Evolutionary conservation across 106 monocot genomes (phyloP), one percentile per base, ranked within the genome.

Genomic region (Acorus gramineus): DNA sequence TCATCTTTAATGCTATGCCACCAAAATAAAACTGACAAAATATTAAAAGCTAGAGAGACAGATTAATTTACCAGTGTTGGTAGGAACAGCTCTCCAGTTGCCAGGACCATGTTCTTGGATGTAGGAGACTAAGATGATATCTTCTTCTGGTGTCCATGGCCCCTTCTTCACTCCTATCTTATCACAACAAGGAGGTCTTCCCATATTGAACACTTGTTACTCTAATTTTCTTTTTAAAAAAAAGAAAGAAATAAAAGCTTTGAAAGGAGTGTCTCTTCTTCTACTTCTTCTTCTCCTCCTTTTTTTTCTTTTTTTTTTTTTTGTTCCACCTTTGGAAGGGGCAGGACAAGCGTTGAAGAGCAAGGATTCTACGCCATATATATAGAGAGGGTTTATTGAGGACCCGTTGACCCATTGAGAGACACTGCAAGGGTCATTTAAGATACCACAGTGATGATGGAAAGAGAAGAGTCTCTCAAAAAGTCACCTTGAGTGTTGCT

Each of bases 141-240:
- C 28, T 28, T 28, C 28, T 28, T 28, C 28, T 28, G 28, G 28
- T 28, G 28, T 28, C 28, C 79, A 79, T 13, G 79, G 79, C 1
- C 79, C 79, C 47, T 79, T 79, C 69, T 74, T 79, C 69, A 79
- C 79, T 4, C 79, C 79, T 11, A 50, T 51, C 64, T 70, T 79
- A 49, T 79, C 74, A 50, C 79, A 79, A 12, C 74, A 79, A 5
- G 79, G 79, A 11, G 79, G 64, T 56, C 79, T 69, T n/a, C 73
- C 74, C 79, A 79, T 79, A 65, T 49, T 55, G n/a, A 66, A 43
- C 42, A 6, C 42, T 59, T 11, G 5, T 59, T 9, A 42, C 13
- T 28, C 13, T 28, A 28, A 28, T 28, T 28, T 28, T 28, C 28
- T 28, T 28, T 28, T 0, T 28, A 28, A 28, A 28, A 28, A 28